Conservation (phyloP, 306 rosid genomes). For the Citrullus amarus region DNA sequence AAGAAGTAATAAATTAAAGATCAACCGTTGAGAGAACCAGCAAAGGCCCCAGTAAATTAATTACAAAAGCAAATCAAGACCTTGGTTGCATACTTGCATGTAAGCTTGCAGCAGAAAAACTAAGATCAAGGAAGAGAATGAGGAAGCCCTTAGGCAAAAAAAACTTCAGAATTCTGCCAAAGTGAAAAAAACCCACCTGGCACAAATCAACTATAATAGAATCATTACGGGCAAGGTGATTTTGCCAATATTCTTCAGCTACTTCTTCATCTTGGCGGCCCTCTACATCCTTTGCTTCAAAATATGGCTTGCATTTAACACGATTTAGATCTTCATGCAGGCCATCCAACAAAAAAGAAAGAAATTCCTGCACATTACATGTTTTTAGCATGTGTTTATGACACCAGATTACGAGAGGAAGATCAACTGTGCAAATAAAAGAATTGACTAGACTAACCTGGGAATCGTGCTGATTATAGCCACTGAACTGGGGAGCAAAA, state of each 20-base stretch:
- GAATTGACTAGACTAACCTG: constrained; percentile 43
- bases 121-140: neutral
- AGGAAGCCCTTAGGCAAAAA: neutral
- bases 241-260: constrained; percentile 77
- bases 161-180: neutral
- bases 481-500: constrained; percentile 80
- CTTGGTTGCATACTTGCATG: neutral
- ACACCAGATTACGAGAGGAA: constrained; percentile 9
- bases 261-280: constrained; percentile 65
- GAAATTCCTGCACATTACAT: constrained; percentile 56
- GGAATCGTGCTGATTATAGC: constrained; percentile 84
- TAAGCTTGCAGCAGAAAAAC: neutral
- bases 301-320: constrained; percentile 66
- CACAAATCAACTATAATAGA: constrained; percentile 64
- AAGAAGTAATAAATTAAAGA: neutral
- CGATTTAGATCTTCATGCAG: constrained; percentile 87
- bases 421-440: constrained; percentile 6
- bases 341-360: constrained; percentile 89
- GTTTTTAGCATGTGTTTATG: constrained; percentile 8
- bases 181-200: constrained; percentile 36
- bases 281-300: constrained; percentile 66
- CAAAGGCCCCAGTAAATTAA: neutral
- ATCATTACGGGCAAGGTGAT: constrained; percentile 77
- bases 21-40: neutral
- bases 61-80: neutral